Percentiles rank a stretch among this genome's conserved stretches.
Evolutionary conservation across 495 filamentous ascomycete species (phyloP).

Genomic region (Penicillium mononematosum): DNA sequence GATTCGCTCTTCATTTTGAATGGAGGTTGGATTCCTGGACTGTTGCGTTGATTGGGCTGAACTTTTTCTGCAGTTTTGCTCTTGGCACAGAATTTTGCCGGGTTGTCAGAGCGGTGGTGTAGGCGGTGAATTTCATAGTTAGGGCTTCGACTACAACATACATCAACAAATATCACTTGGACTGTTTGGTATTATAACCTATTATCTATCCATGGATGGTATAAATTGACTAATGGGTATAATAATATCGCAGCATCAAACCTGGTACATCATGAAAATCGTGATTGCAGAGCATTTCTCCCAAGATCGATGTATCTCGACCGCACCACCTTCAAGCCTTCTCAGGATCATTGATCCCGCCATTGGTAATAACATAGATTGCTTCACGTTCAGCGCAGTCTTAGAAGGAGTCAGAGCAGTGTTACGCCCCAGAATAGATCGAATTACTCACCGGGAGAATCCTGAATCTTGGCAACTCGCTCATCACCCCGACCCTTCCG

Average conservation of each 20-base stretch:
- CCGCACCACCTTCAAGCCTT: slow-evolving; percentile 39
- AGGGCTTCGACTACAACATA: slow-evolving; percentile 32
- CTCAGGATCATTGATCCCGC: slow-evolving; percentile 73
- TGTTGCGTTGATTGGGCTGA: slow-evolving; percentile 19
- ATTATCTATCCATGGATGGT: slow-evolving; percentile 1
- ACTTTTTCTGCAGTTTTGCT: slow-evolving; percentile 23
- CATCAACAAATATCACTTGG: slow-evolving; percentile 68
- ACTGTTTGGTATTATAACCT: slow-evolving; percentile 69
- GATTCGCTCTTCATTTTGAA: slow-evolving; percentile 39
- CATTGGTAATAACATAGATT: slow-evolving; percentile 75
- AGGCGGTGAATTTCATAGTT: slow-evolving; percentile 18
- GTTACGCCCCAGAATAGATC: too few relatives aligned
- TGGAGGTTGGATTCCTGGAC: slow-evolving; percentile 13
- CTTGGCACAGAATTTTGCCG: slow-evolving; percentile 25
- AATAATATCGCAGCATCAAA: not conserved
- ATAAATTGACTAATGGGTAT: not conserved
- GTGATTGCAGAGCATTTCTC: not conserved
- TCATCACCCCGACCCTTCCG: slow-evolving; percentile 78
- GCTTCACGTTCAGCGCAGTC: slow-evolving; percentile 77
- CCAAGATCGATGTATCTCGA: not conserved
- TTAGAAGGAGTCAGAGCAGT: slow-evolving; percentile 21
- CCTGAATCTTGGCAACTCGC: slow-evolving; percentile 75
- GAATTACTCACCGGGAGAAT: slow-evolving; percentile 60
- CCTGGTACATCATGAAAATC: not conserved
- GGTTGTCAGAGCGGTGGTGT: slow-evolving; percentile 9